Evolutionary conservation across 495 filamentous ascomycete species (phyloP).

Genomic region (Endocarpon pusillum): DNA sequence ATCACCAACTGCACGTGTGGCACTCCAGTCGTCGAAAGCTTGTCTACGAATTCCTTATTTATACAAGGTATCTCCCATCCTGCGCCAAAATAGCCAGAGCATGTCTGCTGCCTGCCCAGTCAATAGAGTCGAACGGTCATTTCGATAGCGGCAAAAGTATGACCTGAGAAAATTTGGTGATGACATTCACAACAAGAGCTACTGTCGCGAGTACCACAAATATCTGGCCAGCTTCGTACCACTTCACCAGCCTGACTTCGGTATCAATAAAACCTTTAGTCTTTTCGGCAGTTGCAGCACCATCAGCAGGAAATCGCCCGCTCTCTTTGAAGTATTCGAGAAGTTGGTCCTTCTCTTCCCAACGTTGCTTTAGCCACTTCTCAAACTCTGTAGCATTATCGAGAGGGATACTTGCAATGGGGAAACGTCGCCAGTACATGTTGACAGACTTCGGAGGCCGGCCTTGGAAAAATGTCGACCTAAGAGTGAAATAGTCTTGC

Average conservation of each 20-base stretch:
- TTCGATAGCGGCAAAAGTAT: too few relatives aligned
- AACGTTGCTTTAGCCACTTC: constrained; percentile 38
- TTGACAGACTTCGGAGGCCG: constrained; percentile 53
- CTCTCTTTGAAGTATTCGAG: constrained; percentile 39
- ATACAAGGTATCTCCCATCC: too few relatives aligned
- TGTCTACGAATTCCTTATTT: too few relatives aligned
- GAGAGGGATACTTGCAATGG: constrained; percentile 39
- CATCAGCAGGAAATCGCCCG: constrained; percentile 43
- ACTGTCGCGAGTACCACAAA: constrained; percentile 29
- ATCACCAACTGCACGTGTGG: too few relatives aligned
- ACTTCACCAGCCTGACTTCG: constrained; percentile 31
- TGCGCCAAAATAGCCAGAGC: too few relatives aligned
- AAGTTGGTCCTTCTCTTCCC: constrained; percentile 46
- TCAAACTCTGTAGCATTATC: constrained; percentile 39
- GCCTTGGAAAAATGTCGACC: constrained; percentile 44
- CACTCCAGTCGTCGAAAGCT: too few relatives aligned
- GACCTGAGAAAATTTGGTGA: too few relatives aligned
- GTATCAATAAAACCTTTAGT: constrained; percentile 41
- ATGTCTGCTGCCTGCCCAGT: too few relatives aligned
- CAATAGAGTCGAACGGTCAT: too few relatives aligned
- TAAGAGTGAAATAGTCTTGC: constrained; percentile 49
- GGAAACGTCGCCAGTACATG: constrained; percentile 51
- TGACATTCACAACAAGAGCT: constrained; percentile 11
- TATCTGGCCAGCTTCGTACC: constrained; percentile 38
- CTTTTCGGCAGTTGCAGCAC: constrained; percentile 22